A percentile compares a stretch with the other conserved stretches of the same genome.
Evolutionary conservation across 2,329 filamentous ascomycete genomes (phyloP).

Genomic region (Trichoderma brevicompactum): DNA sequence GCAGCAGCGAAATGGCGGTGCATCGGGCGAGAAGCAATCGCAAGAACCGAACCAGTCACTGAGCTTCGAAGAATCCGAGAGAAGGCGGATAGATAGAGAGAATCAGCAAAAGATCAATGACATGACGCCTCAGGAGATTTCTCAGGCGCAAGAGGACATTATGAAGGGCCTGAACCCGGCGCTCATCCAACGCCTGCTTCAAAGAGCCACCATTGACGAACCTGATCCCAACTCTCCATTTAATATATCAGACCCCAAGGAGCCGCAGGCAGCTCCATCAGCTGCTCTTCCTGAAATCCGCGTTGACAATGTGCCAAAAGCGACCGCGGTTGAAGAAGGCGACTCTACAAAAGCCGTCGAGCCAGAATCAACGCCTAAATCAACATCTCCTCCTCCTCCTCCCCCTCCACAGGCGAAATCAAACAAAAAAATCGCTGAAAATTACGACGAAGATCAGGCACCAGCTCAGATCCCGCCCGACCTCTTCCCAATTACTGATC

Average conservation of each 20-base stretch:
- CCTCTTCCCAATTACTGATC: slow-evolving; percentile 49
- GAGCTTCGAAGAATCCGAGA: slow-evolving; percentile 60
- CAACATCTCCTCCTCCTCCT: neutral
- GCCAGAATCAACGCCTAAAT: slow-evolving; percentile 14
- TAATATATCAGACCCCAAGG: slow-evolving; percentile 40
- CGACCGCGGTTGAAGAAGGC: slow-evolving; percentile 31
- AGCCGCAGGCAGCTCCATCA: neutral
- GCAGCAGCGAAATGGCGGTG: slow-evolving; percentile 49
- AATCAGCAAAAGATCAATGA: slow-evolving; percentile 73
- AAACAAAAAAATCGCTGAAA: slow-evolving; percentile 38
- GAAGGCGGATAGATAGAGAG: slow-evolving; percentile 76
- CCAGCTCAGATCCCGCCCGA: slow-evolving; percentile 48
- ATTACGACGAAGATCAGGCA: slow-evolving; percentile 50
- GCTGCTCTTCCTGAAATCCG: slow-evolving; percentile 40
- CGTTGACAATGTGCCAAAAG: slow-evolving; percentile 41
- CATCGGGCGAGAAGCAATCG: slow-evolving; percentile 26
- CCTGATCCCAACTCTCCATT: slow-evolving; percentile 49
- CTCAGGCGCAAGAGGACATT: slow-evolving; percentile 78
- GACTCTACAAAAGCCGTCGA: slow-evolving; percentile 1
- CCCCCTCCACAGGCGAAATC: slow-evolving; percentile 7
- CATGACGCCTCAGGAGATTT: slow-evolving; percentile 84
- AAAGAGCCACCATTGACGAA: slow-evolving; percentile 76
- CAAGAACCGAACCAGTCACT: neutral
- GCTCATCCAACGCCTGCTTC: slow-evolving; percentile 76
- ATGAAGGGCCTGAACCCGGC: slow-evolving; percentile 74